Conservation (phyloP, 306 rosid genomes). For the Vigna angularis region DNA sequence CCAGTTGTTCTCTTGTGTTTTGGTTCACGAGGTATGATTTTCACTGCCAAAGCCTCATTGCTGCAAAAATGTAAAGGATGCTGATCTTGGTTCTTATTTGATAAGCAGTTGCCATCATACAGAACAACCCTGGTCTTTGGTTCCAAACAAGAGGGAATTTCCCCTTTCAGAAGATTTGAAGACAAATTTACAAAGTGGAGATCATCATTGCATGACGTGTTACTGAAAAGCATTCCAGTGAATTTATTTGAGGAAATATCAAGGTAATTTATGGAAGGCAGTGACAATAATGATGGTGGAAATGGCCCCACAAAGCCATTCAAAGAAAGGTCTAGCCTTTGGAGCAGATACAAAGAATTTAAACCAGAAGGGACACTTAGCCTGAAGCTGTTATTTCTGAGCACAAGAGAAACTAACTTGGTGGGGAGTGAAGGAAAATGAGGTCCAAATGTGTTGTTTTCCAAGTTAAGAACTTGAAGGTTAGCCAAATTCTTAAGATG, state of each 20-base stretch:
- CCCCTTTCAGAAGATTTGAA: constrained; percentile 84
- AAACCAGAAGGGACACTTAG: constrained; percentile 64
- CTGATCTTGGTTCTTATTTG: constrained; percentile 59
- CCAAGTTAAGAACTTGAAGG: constrained; percentile 77
- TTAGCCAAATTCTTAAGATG: constrained; percentile 65
- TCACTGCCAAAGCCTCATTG: constrained; percentile 88
- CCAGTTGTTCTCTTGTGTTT: constrained; percentile 45
- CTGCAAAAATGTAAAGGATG: constrained; percentile 65
- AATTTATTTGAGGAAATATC: constrained; percentile 80
- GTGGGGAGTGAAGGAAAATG: constrained; percentile 73
- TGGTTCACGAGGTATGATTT: constrained; percentile 50
- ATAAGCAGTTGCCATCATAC: constrained; percentile 73
- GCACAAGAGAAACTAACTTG: constrained; percentile 69
- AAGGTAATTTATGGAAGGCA: constrained; percentile 78
- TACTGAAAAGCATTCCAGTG: constrained; percentile 70
- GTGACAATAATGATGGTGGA: constrained; percentile 59
- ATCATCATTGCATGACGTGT: constrained; percentile 71
- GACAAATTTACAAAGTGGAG: constrained; percentile 77
- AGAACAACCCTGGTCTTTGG: constrained; percentile 48
- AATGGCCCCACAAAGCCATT: constrained; percentile 86
- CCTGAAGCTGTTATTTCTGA: constrained; percentile 73
- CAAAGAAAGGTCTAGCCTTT: constrained; percentile 78
- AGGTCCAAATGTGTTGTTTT: constrained; percentile 75
- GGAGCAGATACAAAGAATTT: constrained; percentile 65
- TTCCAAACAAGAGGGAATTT: constrained; percentile 71